Percentiles rank a stretch among this genome's conserved stretches.
Conservation (phyloP, 441 rosid species). For the Manihot esculenta region DNA sequence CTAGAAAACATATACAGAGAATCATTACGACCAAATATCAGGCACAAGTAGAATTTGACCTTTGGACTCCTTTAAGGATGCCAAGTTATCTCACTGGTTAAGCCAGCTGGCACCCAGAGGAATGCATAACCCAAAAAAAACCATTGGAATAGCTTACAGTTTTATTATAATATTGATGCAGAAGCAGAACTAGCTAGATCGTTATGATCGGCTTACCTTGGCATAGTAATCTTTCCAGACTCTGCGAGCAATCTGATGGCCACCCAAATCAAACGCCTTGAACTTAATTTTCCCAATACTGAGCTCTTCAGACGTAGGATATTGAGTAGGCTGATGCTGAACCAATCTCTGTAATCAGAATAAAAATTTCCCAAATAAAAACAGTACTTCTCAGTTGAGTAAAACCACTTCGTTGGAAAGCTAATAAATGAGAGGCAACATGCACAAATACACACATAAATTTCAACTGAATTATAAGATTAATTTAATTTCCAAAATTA, state of each 20-base stretch:
- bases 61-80: not conserved
- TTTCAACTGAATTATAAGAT: not conserved
- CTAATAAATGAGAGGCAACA: not conserved
- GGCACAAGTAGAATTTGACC: not conserved
- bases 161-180: not conserved
- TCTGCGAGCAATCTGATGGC: constrained; percentile 85
- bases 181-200: not conserved
- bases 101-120: not conserved
- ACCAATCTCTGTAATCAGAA: constrained; percentile 59
- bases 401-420: not conserved
- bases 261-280: constrained; percentile 87
- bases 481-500: not conserved
- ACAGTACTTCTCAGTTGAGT: not conserved
- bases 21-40: not conserved
- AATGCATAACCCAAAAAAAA: not conserved
- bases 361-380: not conserved
- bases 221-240: constrained; percentile 93
- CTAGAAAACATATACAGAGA: not conserved
- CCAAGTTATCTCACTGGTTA: not conserved
- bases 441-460: not conserved
- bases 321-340: constrained; percentile 81
- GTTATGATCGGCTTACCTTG: constrained; percentile 40
- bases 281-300: constrained; percentile 82
- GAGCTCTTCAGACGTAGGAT: constrained; percentile 82
- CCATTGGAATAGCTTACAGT: not conserved